phyloP scores from a whole-genome alignment of 2,329 filamentous ascomycete species.

The Xylaria sp. region DNA sequence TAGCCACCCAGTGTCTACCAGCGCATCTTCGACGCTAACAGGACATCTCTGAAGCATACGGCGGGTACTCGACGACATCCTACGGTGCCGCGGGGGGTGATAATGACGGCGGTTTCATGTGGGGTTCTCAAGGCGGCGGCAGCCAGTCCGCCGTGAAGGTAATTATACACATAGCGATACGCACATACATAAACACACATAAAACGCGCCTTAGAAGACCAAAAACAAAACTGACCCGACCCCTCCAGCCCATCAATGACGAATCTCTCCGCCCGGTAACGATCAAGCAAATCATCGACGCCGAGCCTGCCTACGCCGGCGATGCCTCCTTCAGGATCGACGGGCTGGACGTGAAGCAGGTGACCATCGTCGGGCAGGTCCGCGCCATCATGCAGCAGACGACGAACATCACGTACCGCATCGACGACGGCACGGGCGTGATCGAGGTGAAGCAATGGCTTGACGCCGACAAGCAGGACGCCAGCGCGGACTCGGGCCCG shows the following conservation, averaged over 20 bases:
- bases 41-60: slow-evolving; percentile 51
- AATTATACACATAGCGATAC: slow-evolving; percentile 1
- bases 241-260: slow-evolving; percentile 67
- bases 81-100: slow-evolving; percentile 63
- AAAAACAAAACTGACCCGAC: too few species aligned
- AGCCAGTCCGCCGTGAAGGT: slow-evolving; percentile 52
- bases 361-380: slow-evolving; percentile 90
- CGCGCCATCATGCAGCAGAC: slow-evolving; percentile 84
- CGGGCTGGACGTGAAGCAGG: slow-evolving; percentile 71
- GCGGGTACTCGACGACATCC: slow-evolving; percentile 50
- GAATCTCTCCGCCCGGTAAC: slow-evolving; percentile 92
- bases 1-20: background rate
- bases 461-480: slow-evolving; percentile 64
- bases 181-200: background rate
- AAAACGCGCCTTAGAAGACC: too few species aligned
- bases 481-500: slow-evolving; percentile 46
- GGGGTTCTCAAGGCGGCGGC: slow-evolving; percentile 64
- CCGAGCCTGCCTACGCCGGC: slow-evolving; percentile 68
- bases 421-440: slow-evolving; percentile 93
- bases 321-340: slow-evolving; percentile 83
- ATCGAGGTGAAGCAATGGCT: slow-evolving; percentile 93
- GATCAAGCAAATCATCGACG: slow-evolving; percentile 90
- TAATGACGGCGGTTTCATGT: slow-evolving; percentile 67
- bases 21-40: slow-evolving; percentile 5
- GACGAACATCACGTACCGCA: slow-evolving; percentile 88